Evolutionary conservation across 768 basidiomycete genomes (phyloP).

Genomic region (Dioszegia hungarica): DNA sequence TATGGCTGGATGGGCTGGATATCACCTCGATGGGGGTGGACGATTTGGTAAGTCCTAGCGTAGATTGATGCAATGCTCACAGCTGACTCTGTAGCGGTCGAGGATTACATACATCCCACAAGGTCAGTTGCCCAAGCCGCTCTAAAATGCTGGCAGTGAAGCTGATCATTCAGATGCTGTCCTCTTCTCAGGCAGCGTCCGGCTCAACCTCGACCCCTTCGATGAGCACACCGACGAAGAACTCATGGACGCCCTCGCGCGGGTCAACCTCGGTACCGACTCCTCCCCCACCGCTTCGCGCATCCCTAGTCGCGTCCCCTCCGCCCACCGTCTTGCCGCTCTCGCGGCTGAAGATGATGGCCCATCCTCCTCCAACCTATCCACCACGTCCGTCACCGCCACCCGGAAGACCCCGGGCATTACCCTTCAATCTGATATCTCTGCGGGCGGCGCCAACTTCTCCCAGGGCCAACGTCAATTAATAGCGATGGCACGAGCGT

Average conservation of each 20-base stretch:
- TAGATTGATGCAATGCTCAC: background rate
- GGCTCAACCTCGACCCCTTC: constrained; percentile 49
- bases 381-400: constrained; percentile 1
- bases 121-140: constrained; percentile 32
- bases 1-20: constrained; percentile 82
- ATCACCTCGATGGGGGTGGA: constrained; percentile 78
- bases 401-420: constrained; percentile 48
- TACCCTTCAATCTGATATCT: constrained; percentile 71
- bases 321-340: constrained; percentile 16
- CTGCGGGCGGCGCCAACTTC: constrained; percentile 82
- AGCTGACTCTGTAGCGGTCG: constrained; percentile 25
- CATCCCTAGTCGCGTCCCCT: constrained; percentile 21
- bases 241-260: constrained; percentile 54
- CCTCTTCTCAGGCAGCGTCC: constrained; percentile 51
- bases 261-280: constrained; percentile 66
- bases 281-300: constrained; percentile 50
- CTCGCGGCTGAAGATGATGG: constrained; percentile 18
- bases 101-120: constrained; percentile 52
- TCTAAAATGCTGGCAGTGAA: background rate
- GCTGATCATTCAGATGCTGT: constrained; percentile 6
- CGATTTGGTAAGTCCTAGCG: constrained; percentile 58
- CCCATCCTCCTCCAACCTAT: constrained; percentile 1
- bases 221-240: constrained; percentile 40
- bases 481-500: constrained; percentile 40
- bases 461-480: constrained; percentile 83